Conservation (phyloP, 306 rosid species). For the Canavalia gladiata region DNA sequence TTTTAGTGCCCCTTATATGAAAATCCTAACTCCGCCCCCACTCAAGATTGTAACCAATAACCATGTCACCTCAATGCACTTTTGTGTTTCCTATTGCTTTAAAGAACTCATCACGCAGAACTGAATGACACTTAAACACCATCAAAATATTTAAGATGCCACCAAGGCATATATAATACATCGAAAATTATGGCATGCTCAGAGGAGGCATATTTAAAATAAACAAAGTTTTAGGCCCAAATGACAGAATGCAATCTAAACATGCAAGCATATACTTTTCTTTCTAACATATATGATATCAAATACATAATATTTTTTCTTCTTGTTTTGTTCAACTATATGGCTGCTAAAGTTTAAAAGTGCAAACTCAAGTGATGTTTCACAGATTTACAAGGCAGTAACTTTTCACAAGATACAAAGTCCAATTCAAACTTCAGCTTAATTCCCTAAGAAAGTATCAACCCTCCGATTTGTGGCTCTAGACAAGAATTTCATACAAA, state of each 20-base stretch:
- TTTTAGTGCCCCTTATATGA: no score
- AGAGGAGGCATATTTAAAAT: constrained; percentile 17
- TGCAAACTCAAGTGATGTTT: constrained; percentile 4
- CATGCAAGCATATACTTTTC: constrained; percentile 22
- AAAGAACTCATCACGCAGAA: background rate
- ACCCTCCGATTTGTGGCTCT: constrained; percentile 53
- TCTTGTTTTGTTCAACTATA: constrained; percentile 22
- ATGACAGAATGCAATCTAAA: background rate
- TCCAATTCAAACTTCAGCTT: constrained; percentile 41
- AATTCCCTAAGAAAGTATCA: constrained; percentile 48
- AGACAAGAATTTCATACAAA: constrained; percentile 67
- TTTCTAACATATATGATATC: constrained; percentile 19
- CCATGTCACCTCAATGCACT: background rate
- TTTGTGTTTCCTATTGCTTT: background rate
- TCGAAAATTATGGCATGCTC: background rate
- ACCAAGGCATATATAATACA: background rate
- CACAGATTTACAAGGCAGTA: constrained; percentile 47
- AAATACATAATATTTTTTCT: background rate
- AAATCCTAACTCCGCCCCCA: no score
- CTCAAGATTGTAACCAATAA: background rate
- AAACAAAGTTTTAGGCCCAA: background rate
- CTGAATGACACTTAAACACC: background rate
- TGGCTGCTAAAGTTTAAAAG: constrained; percentile 16
- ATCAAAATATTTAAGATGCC: background rate
- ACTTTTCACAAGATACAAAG: constrained; percentile 33